phyloP scores from a whole-genome alignment of 2,329 filamentous ascomycete species.

The Cryphonectria carpinicola region DNA sequence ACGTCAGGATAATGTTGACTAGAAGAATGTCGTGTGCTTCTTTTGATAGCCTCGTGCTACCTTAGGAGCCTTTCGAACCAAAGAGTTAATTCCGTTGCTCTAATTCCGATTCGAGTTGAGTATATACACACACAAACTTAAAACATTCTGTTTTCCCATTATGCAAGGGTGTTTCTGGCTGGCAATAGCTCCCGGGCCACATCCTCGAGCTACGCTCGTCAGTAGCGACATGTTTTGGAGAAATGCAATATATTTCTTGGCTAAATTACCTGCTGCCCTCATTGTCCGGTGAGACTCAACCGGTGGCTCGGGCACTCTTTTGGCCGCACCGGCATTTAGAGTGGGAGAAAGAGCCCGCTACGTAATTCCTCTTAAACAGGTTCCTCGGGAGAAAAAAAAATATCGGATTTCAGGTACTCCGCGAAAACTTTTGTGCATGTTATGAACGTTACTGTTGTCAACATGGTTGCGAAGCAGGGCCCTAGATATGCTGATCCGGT shows the following conservation, averaged over 20 bases:
- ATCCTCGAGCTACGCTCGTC: background rate
- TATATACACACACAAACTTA: background rate
- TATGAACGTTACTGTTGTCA: constrained; percentile 1
- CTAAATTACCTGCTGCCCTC: constrained; percentile 6
- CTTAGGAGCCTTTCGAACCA: background rate
- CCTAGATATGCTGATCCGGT: constrained; percentile 42
- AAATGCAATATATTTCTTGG: background rate
- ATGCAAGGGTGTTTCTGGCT: background rate
- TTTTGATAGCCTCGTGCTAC: background rate
- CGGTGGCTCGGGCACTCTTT: constrained; percentile 4
- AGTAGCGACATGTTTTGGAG: background rate
- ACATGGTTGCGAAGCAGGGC: constrained; percentile 16
- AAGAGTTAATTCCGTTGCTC: background rate
- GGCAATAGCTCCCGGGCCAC: background rate
- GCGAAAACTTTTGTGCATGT: background rate
- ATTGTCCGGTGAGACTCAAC: background rate
- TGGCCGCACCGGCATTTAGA: background rate
- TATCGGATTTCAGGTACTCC: background rate
- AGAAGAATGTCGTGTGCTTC: background rate
- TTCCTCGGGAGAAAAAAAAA: background rate
- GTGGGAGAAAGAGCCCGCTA: background rate
- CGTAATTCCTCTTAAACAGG: background rate
- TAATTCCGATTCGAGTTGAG: too few relatives aligned
- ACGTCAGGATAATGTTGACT: background rate
- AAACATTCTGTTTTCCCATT: background rate